Percentiles rank a stretch among this genome's conserved stretches.
Conservation (phyloP, 2,329 filamentous ascomycete genomes). For the Shiraia bambusicola region DNA sequence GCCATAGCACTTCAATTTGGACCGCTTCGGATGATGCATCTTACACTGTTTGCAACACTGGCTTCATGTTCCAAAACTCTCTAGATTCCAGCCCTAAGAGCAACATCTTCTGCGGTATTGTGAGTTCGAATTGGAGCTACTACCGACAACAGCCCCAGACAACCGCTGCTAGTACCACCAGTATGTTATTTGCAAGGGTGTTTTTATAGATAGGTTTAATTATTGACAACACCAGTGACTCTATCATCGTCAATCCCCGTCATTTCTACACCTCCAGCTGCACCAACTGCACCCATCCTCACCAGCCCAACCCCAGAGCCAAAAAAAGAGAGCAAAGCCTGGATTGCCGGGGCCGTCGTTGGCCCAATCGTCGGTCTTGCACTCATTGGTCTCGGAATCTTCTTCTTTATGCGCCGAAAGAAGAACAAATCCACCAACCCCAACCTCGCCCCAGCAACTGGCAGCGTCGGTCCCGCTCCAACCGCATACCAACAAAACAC, state of each 20-base stretch:
- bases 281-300: neutral
- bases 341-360: conserved; percentile 34
- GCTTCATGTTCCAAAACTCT: conserved; percentile 34
- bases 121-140: conserved; percentile 26
- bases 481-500: conserved; percentile 10
- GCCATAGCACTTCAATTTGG: conserved; percentile 17
- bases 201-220: too few relatives aligned
- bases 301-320: neutral
- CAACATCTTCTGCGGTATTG: conserved; percentile 31
- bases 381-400: conserved; percentile 22
- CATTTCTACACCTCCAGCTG: neutral
- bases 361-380: conserved; percentile 30
- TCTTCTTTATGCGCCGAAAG: conserved; percentile 30
- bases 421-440: conserved; percentile 15
- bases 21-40: conserved; percentile 14
- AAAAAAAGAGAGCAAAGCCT: conserved; percentile 26
- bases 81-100: conserved; percentile 29
- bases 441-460: conserved; percentile 2
- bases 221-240: neutral
- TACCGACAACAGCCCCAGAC: conserved; percentile 27
- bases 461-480: conserved; percentile 4
- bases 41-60: conserved; percentile 32
- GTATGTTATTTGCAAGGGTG: conserved; percentile 2
- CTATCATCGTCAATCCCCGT: neutral
- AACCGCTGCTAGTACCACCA: conserved; percentile 11